Base-by-base conservation (phyloP, 257 asterid genomes). In the Ehretia macrophylla region DNA sequence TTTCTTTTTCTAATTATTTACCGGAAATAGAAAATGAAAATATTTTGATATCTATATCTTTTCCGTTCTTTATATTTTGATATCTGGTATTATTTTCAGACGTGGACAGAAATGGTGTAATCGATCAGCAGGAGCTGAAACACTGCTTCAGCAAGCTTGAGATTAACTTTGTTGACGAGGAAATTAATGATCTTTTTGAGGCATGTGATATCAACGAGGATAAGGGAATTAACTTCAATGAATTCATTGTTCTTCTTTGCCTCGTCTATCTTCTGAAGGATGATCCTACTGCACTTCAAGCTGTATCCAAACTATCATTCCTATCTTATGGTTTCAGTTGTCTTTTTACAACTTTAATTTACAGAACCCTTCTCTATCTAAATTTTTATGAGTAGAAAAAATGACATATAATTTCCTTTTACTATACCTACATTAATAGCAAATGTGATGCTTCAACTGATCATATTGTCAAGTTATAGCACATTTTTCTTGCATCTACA, bases 181-280 rank as follows among this genome's bases (percentile, higher is more conserved):
- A 87, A 67, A 71, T 84, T 57, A 66, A 63, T 27, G 98, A 83
- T 61, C 85, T 91, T 50, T 91, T 91, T 62, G 75, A 77, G 72
- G 96, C 86, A 1, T 91, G 96, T 61, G 98, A 91, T 74, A 77
- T 91, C 69, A 91, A 83, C 50, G 86, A 82, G 11, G 90, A 87
- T 67, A 82, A 68, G 88, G 80, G 76, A 49, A 83, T 91, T 59
- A 78, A 69, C 32, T 91, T 91, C 84, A 85, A 81, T 8, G 98
- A 91, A 62, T 91, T 91, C 75, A 79, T 91, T 14, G 98, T 91
- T 64, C 94, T 91, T 68, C 94, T 91, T 22, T 91, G 96, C 73
- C 94, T 91, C 13, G 94, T 88, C 62, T 82, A 87, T 82, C 94
- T 91, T 69, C 81, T 91, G 63, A 77, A 84, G 85, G 86, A 88